Evolutionary conservation across 179 eudicot genomes (phyloP).

Genomic region (Nepenthes alata): DNA sequence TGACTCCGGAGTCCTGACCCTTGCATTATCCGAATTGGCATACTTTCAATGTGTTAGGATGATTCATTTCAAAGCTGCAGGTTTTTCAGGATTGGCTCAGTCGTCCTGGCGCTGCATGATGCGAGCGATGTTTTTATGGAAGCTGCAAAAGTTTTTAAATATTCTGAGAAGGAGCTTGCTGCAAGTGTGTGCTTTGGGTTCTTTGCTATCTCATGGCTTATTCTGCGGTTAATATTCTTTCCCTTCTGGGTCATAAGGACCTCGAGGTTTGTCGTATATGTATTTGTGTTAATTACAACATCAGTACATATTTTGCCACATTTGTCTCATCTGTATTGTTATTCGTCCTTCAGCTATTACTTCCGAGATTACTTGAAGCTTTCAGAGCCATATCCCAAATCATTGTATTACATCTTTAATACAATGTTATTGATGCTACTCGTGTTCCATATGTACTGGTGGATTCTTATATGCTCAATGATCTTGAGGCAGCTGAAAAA

Average conservation of each 20-base stretch:
- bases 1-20: neutral
- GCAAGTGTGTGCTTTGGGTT: slow-evolving; percentile 81
- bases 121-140: slow-evolving; percentile 89
- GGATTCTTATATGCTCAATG: slow-evolving; percentile 83
- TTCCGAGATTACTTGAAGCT: slow-evolving; percentile 34
- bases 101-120: slow-evolving; percentile 84
- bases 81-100: slow-evolving; percentile 76
- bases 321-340: neutral
- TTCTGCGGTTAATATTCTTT: slow-evolving; percentile 67
- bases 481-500: slow-evolving; percentile 68
- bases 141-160: slow-evolving; percentile 88
- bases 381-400: slow-evolving; percentile 32
- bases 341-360: slow-evolving; percentile 43
- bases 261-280: slow-evolving; percentile 43
- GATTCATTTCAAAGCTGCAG: slow-evolving; percentile 23
- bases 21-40: neutral
- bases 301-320: neutral
- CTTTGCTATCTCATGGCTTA: slow-evolving; percentile 86
- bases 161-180: slow-evolving; percentile 77
- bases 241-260: slow-evolving; percentile 81
- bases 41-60: slow-evolving; percentile 1
- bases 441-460: slow-evolving; percentile 92
- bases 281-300: no score
- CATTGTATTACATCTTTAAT: slow-evolving; percentile 64
- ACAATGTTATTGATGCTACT: slow-evolving; percentile 75